Percentiles rank a stretch among this genome's conserved stretches.
phyloP scores from a whole-genome alignment of 306 rosid species.

The Quercus rubra region DNA sequence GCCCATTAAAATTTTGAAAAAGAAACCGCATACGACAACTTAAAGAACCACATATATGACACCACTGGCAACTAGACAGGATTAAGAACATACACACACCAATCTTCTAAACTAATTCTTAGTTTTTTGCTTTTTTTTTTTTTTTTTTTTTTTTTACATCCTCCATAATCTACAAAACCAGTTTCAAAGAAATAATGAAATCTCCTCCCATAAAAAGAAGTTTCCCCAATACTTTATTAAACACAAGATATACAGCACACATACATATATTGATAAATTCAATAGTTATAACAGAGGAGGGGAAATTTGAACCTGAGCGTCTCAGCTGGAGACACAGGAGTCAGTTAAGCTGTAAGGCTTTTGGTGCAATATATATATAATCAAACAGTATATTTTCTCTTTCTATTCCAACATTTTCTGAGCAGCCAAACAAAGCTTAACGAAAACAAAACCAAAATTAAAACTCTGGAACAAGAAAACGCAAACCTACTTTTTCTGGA shows the following conservation, averaged over 20 bases:
- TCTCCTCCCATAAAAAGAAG: too few species aligned
- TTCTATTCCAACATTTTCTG: background rate
- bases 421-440: background rate
- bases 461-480: background rate
- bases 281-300: too few species aligned
- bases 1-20: background rate
- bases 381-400: background rate
- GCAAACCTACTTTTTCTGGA: constrained; percentile 4
- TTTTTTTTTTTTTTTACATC: background rate
- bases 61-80: background rate
- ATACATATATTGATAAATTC: too few species aligned
- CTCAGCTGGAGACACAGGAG: too few species aligned
- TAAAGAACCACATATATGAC: background rate
- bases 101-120: background rate
- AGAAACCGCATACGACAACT: background rate
- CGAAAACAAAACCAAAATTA: background rate
- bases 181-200: too few species aligned
- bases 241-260: too few species aligned
- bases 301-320: too few species aligned
- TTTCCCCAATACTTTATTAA: too few species aligned
- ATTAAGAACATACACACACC: background rate
- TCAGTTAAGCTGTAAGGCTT: too few species aligned
- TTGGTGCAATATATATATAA: background rate
- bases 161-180: too few species aligned
- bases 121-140: background rate